Evolutionary conservation across 192 early-diverging fungal genomes (phyloP), one percentile per base, ranked within the genome.

Genomic region (Neocallimastix lanati): DNA sequence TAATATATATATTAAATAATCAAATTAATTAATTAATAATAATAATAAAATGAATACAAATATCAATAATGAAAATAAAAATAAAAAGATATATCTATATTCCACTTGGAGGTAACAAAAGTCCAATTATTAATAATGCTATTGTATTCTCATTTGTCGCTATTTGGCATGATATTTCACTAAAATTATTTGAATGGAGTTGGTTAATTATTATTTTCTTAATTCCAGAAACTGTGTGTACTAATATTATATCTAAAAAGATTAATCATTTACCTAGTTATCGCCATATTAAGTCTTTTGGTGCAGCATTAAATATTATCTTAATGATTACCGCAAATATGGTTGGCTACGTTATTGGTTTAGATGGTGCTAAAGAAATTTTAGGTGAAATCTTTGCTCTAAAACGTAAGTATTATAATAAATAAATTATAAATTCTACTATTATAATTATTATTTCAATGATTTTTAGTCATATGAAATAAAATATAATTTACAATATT

Each of bases 111-210:
- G 97, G 96, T 29, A 82, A 88, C 3, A 83, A 84, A 13, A 89
- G 92, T 76, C 87, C 90, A 76, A 76, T 86, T 12, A 88, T 93
- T 84, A 96, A 96, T 82, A 91, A 93, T 29, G 94, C 92, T 84
- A 86, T 93, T 4, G 88, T 95, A 3, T 99, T 99, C 82, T 96
- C 96, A 1, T 99, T 98, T 89, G 97, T 99, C 13, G 97, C 96
- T 12, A 79, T 98, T 18, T 99, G 97, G 97, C 97, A 99, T 85
- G 97, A 99, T 80, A 93, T 98, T 67, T 88, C 91, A 1, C 80
- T 96, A 82, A 87, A 88, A 27, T 81, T 98, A 28, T 81, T 98
- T 80, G 93, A 93, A 30, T 99, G 95, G 95, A 94, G 93, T 18
- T 96, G 94, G 95, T 83, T 98, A 4, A 94, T 96, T 77, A 90